Base-by-base conservation (phyloP, 2,329 filamentous ascomycete genomes). In the Xylariaceae sp. region DNA sequence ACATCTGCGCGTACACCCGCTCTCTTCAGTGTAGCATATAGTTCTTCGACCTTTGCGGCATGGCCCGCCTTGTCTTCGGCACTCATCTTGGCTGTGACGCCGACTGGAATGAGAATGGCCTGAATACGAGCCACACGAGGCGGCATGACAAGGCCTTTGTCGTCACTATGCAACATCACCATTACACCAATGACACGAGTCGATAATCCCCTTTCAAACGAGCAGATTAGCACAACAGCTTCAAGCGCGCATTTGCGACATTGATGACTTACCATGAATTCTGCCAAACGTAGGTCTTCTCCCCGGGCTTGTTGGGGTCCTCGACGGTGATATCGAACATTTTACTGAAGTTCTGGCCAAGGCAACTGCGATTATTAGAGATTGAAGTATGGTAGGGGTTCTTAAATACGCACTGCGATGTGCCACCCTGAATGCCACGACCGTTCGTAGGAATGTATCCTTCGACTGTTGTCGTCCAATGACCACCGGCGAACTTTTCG, bases 291-390 rank as follows among this genome's bases (percentile, higher is more conserved):
- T 92, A 76, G 49, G 96, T 75, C 64, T 90, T 85, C 60, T 85
- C 80, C 58, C 88, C 87, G 72, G 89, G 87, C 69, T 94, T 80
- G 52, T 78, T 76, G 19, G 94, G 94, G 66, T 99, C 91, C 70
- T 99, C 92, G 30, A 99, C 90, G 0, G 87, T 95, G 68, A 99
- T 97, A 70, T 94, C 87, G 68, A 97, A 99, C 91, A 99, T 99
- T 74, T 95, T 96, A 69, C 87, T 91, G 74, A 99, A 99, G 75
- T 99, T 96, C 73, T 99, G 94, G 46, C 94, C 94, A 9, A 99
- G 79, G 62, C 68, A 69, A 39, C 57, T 58, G 43, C 11, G 33
- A 55, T 35, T 53, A 39, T 44, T 22, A 41, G 42, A 33, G 31
- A 31, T 11, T 15, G 19, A 12, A n/a, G 14, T 36, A 22, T n/a